Evolutionary conservation across 805 yeast genomes (phyloP).

Genomic region (Brettanomyces nanus): DNA sequence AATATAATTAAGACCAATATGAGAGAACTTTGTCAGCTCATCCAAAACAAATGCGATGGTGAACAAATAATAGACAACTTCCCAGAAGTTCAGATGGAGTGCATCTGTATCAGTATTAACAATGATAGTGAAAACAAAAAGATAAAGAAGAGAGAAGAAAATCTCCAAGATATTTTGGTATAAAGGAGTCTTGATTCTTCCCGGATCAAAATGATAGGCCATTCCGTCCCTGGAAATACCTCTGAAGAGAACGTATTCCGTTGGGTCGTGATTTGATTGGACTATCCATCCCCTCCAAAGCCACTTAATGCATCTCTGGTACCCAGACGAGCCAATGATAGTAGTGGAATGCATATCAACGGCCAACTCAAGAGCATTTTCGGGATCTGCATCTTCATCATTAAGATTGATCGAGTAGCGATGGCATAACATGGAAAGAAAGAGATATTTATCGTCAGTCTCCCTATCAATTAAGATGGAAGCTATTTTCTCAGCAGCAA

Average conservation of each 20-base stretch:
- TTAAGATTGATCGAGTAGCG: conserved; percentile 60
- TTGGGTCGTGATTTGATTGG: conserved; percentile 63
- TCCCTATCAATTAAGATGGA: conserved; percentile 59
- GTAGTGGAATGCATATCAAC: conserved; percentile 76
- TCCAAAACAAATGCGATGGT: conserved; percentile 62
- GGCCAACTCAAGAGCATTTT: conserved; percentile 76
- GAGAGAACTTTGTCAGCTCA: conserved; percentile 63
- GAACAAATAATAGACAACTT: conserved; percentile 51
- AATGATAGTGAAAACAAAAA: conserved; percentile 52
- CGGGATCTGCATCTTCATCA: conserved; percentile 53
- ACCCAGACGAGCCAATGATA: conserved; percentile 73
- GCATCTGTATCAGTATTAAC: conserved; percentile 48
- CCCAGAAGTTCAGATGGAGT: conserved; percentile 35
- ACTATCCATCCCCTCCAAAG: conserved; percentile 91
- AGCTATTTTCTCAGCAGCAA: conserved; percentile 70
- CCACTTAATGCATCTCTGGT: conserved; percentile 82
- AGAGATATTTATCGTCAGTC: conserved; percentile 50
- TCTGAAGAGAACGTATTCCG: conserved; percentile 56
- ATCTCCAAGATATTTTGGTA: conserved; percentile 76
- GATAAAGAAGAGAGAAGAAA: conserved; percentile 52
- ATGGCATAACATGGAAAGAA: conserved; percentile 70
- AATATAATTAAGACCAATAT: conserved; percentile 63
- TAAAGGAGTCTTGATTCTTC: conserved; percentile 73
- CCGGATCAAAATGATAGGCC: conserved; percentile 66
- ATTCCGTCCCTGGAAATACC: conserved; percentile 49